These are phyloP conservation scores for Solioccasus polychromus DNA, from an alignment of 768 basidiomycete species.

Conservation along the genomic window DNA sequence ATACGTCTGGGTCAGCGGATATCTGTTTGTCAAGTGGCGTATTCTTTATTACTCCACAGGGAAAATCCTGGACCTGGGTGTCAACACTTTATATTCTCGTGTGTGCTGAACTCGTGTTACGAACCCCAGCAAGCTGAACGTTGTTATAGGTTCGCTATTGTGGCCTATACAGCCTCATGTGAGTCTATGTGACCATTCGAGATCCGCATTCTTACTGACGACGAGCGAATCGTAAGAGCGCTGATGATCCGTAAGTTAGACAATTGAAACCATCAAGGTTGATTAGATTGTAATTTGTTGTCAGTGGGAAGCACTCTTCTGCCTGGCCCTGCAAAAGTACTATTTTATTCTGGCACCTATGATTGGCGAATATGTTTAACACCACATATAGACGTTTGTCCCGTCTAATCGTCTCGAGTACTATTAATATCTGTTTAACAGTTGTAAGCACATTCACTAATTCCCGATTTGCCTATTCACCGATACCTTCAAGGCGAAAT, in stretches of 20 bases:
- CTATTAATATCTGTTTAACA: neutral
- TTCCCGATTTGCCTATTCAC: neutral
- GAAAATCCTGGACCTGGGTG: constrained; percentile 2
- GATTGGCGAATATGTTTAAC: too few relatives aligned
- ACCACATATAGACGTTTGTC: too few relatives aligned
- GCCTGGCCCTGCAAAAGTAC: neutral
- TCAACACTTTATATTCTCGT: constrained; percentile 2
- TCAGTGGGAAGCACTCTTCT: neutral
- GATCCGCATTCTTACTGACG: neutral
- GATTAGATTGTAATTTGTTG: neutral
- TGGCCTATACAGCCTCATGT: neutral
- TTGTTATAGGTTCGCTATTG: constrained; percentile 1
- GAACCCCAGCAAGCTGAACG: neutral
- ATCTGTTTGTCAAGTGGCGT: too few relatives aligned
- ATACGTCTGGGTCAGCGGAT: constrained; percentile 3
- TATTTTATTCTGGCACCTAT: neutral
- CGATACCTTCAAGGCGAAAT: neutral
- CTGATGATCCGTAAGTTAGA: neutral
- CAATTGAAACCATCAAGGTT: neutral
- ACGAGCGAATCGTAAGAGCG: neutral
- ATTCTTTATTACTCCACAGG: too few relatives aligned
- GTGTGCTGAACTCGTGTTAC: neutral
- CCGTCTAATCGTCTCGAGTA: neutral
- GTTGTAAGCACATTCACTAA: neutral
- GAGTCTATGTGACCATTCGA: neutral